phyloP scores from a whole-genome alignment of 352 stramenopile genomes.

The Phytophthora rubi region DNA sequence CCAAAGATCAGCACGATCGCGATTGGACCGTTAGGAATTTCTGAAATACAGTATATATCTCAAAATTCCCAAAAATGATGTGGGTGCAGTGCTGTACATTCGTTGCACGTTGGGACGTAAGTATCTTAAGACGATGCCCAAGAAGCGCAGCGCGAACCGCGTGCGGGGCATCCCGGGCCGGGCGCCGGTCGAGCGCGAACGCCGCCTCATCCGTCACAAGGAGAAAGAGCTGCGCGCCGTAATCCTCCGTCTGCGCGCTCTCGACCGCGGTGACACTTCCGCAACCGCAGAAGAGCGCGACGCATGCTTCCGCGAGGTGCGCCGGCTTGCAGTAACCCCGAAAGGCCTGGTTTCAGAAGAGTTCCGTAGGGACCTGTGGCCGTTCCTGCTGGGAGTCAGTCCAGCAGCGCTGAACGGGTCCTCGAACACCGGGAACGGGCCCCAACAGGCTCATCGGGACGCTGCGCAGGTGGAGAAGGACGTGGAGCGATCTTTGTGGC shows the following conservation, averaged over 20 bases:
- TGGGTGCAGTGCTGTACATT: not conserved
- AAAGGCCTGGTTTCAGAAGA: conserved; percentile 62
- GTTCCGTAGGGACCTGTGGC: conserved; percentile 71
- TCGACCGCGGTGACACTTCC: conserved; percentile 12
- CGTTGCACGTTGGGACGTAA: not conserved
- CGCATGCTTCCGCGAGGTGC: conserved; percentile 57
- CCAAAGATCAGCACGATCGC: not conserved
- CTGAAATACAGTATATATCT: not conserved
- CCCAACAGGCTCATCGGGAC: conserved; percentile 51
- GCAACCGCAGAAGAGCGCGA: conserved; percentile 33
- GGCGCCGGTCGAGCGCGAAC: conserved; percentile 44
- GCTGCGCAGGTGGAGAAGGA: conserved; percentile 82
- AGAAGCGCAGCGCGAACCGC: conserved; percentile 40
- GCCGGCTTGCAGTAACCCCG: conserved; percentile 62
- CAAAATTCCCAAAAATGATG: not conserved
- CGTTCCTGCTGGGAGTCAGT: conserved; percentile 49
- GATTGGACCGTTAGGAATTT: not conserved
- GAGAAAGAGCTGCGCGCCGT: conserved; percentile 53
- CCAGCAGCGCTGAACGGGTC: conserved; percentile 11
- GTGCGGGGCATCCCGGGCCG: conserved; percentile 46
- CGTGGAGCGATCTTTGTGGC: conserved; percentile 87
- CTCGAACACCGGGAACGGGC: conserved; percentile 13
- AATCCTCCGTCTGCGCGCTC: conserved; percentile 34
- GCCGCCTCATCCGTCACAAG: conserved; percentile 56
- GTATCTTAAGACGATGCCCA: conserved; percentile 33